Base-by-base conservation (phyloP, 2,329 filamentous ascomycete genomes). In the Penicillium sp. region DNA sequence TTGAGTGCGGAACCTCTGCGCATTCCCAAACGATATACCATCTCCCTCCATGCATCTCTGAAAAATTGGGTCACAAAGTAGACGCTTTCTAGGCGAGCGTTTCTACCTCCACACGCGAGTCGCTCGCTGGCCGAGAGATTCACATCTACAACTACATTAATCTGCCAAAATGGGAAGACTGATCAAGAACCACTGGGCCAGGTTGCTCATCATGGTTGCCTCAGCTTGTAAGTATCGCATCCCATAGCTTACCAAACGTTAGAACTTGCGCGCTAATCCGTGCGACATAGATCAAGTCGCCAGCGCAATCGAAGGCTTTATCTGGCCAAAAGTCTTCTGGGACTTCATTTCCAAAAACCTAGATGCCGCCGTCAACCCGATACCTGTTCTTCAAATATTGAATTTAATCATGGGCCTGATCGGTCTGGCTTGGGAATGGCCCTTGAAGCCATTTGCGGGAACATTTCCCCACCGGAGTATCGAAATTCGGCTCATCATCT, bases 281-380 rank as follows among this genome's bases (percentile, higher is more conserved):
- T 45, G 42, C 39, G 14, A 21, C 29, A 62, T 70, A 96, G 92
- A 96, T 75, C 95, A 99, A 84, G 77, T 97, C 62, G 87, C 82
- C 58, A 92, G 92, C 59, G 88, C 89, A 16, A 79, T 99, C 55
- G 86, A 96, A 78, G 88, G 86, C 70, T 96, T 95, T 83, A 93
- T 99, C 84, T 99, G 93, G 92, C 95, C 95, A 65, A 99, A 99
- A 76, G 89, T 99, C 72, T 96, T 99, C 79, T 99, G 90, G 89
- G 95, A 99, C 77, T 96, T 96, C 75, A 78, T 95, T 64, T 97
- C 93, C 59, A 92, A 91, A 71, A 92, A 91, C 68, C 87, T 99
- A 67, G 91, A 99, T 72, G 83, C 81, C 54, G 90, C 89, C 49
- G 91, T 98, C 60, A 92, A 90, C 69, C 93, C 93, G 0, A 75